A percentile compares a stretch with the other conserved stretches of the same genome.
phyloP scores from a whole-genome alignment of 176 grass and related monocot genomes.

The Aegilops bicornis region DNA sequence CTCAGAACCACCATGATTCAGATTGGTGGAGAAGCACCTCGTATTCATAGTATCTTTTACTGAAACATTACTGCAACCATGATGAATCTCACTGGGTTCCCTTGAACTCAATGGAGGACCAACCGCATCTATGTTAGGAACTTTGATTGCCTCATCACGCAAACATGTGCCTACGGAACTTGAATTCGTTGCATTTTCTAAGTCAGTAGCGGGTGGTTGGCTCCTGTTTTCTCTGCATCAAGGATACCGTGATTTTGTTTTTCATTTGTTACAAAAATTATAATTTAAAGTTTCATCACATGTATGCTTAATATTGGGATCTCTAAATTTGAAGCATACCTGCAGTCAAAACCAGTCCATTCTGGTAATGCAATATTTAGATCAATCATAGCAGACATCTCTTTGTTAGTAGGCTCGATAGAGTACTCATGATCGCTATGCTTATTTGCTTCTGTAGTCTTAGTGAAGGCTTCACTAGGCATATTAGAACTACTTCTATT shows the following conservation, averaged over 20 bases:
- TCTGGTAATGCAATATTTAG: conserved; percentile 35
- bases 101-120: conserved; percentile 17
- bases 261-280: not conserved
- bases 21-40: conserved; percentile 12
- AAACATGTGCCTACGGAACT: conserved; percentile 1
- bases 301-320: conserved; percentile 12
- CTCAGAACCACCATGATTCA: conserved; percentile 34
- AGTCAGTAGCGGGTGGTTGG: not conserved
- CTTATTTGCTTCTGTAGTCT: conserved; percentile 2
- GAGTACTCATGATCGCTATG: not conserved
- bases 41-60: conserved; percentile 19
- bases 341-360: conserved; percentile 14
- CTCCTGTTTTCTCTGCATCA: conserved; percentile 13
- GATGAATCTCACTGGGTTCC: conserved; percentile 10
- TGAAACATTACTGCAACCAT: not conserved
- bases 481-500: conserved; percentile 32
- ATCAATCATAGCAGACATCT: conserved; percentile 37
- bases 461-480: not conserved
- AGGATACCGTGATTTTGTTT: not conserved
- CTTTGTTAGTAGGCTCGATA: conserved; percentile 22
- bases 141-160: not conserved
- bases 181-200: not conserved
- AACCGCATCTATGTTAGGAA: not conserved
- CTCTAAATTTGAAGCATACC: not conserved
- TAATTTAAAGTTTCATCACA: not conserved